Conservation (phyloP, 2,329 filamentous ascomycete species). For the Purpureocillium lavendulum region DNA sequence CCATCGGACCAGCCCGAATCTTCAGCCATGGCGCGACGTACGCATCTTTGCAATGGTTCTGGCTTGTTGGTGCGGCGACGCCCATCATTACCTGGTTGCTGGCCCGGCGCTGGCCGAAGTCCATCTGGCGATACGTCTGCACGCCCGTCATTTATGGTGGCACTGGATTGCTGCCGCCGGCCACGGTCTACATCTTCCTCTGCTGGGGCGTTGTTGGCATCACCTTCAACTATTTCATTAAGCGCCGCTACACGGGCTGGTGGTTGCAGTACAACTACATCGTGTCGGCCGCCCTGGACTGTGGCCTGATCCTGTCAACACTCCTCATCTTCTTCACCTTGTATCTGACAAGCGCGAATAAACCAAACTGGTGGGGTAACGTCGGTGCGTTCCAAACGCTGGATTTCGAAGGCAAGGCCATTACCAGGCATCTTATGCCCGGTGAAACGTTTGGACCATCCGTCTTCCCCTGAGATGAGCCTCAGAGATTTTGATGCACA, state of each 20-base stretch:
- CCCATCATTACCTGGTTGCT: slow-evolving; percentile 57
- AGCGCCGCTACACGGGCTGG: slow-evolving; percentile 59
- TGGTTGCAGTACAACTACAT: slow-evolving; percentile 76
- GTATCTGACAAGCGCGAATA: slow-evolving; percentile 45
- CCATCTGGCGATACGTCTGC: slow-evolving; percentile 56
- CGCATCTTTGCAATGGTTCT: slow-evolving; percentile 59
- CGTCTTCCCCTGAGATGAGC: slow-evolving; percentile 7
- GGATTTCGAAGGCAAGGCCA: slow-evolving; percentile 34
- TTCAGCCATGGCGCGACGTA: slow-evolving; percentile 59
- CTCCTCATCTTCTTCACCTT: slow-evolving; percentile 64
- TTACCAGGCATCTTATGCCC: slow-evolving; percentile 29
- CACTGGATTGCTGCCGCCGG: slow-evolving; percentile 55
- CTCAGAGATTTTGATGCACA: too few relatives aligned
- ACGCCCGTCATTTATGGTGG: slow-evolving; percentile 63
- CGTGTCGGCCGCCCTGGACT: slow-evolving; percentile 62
- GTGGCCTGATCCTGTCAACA: slow-evolving; percentile 56
- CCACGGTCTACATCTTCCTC: slow-evolving; percentile 62
- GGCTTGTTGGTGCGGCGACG: slow-evolving; percentile 54
- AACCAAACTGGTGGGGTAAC: slow-evolving; percentile 59
- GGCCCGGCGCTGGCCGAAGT: slow-evolving; percentile 53
- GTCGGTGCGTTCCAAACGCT: slow-evolving; percentile 35
- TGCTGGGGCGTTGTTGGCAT: slow-evolving; percentile 61
- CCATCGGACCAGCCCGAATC: slow-evolving; percentile 62
- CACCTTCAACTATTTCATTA: slow-evolving; percentile 61
- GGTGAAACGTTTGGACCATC: slow-evolving; percentile 44